phyloP scores from a whole-genome alignment of 305 asterid species.

The Fraxinus albicans region DNA sequence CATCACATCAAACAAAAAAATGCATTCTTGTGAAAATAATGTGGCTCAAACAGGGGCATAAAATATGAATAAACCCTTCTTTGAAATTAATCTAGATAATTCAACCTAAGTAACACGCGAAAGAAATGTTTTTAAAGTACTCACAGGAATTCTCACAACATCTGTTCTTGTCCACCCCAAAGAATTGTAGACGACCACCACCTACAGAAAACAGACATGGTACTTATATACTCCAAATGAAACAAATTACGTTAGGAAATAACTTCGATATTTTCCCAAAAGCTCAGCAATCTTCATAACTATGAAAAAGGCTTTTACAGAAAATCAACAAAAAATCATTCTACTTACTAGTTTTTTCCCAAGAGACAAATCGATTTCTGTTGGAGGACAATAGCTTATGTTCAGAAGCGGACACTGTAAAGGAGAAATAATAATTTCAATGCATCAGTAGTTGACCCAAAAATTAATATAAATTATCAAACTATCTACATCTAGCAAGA shows the following conservation, averaged over 20 bases:
- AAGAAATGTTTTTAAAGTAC: conserved; percentile 28
- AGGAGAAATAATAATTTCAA: conserved; percentile 19
- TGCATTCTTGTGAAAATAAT: no score
- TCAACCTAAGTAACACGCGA: background rate
- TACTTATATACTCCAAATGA: background rate
- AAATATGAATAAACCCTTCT: background rate
- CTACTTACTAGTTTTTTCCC: conserved; percentile 74
- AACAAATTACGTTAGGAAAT: background rate
- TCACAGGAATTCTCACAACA: conserved; percentile 88
- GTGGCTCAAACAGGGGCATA: no score
- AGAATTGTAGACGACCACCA: conserved; percentile 79
- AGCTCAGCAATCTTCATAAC: background rate
- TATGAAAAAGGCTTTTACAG: background rate
- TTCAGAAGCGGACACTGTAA: conserved; percentile 91
- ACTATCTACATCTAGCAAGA: conserved; percentile 2
- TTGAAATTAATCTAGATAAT: background rate
- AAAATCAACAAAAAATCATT: background rate
- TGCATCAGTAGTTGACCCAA: conserved; percentile 11
- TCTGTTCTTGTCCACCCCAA: conserved; percentile 87
- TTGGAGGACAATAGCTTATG: conserved; percentile 84
- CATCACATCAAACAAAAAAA: no score
- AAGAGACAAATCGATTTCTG: conserved; percentile 71
- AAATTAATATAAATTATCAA: background rate
- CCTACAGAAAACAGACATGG: conserved; percentile 40
- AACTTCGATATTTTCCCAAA: conserved; percentile 12